These are phyloP conservation scores for Wickerhamomyces tratensis DNA, from an alignment of 805 yeast genomes.

Conservation along the genomic window DNA sequence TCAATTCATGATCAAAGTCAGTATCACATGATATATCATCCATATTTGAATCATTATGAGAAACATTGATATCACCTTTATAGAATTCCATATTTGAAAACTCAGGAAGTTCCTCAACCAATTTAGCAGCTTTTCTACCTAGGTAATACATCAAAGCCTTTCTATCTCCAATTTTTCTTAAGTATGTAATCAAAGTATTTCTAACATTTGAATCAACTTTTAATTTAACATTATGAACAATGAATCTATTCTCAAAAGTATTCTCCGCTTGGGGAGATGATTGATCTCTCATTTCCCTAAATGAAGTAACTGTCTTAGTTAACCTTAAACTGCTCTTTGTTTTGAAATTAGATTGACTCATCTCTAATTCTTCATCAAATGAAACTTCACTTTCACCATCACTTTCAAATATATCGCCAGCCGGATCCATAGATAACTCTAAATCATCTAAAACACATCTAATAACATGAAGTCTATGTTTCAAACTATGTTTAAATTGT, in stretches of 20 bases:
- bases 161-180: constrained; percentile 32
- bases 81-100: constrained; percentile 1
- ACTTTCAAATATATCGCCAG: constrained; percentile 3
- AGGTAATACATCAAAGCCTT: constrained; percentile 33
- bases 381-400: constrained; percentile 9
- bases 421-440: constrained; percentile 16
- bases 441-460: constrained; percentile 22
- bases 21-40: constrained; percentile 28
- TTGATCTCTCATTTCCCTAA: constrained; percentile 20
- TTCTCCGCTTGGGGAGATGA: constrained; percentile 18
- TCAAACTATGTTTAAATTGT: constrained; percentile 19
- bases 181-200: constrained; percentile 38
- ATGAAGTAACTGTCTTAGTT: constrained; percentile 16
- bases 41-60: constrained; percentile 25
- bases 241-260: constrained; percentile 46
- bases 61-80: constrained; percentile 5
- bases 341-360: background rate
- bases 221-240: constrained; percentile 44
- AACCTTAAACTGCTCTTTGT: constrained; percentile 1
- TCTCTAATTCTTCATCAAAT: constrained; percentile 1
- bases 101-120: constrained; percentile 30
- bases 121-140: constrained; percentile 38
- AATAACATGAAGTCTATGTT: constrained; percentile 21
- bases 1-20: constrained; percentile 37
- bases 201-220: constrained; percentile 44